A percentile compares a stretch with the other conserved stretches of the same genome.
These are phyloP conservation scores for Pueraria montana DNA, from an alignment of 306 rosid genomes.

Conservation along the genomic window DNA sequence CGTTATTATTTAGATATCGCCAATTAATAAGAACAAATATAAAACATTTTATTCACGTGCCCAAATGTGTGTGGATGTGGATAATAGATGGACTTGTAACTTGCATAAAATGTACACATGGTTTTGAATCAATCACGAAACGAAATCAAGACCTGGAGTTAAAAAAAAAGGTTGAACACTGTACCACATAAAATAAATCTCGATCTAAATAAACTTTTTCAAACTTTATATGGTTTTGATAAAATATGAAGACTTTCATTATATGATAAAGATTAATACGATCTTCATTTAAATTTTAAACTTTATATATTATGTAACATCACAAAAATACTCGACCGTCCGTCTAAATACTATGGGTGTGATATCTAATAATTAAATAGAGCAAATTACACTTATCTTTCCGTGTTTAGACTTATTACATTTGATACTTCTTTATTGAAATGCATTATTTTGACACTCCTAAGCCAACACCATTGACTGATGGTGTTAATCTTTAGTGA, in stretches of 20 bases:
- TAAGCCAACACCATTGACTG: no score
- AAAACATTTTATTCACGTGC: slow-evolving; percentile 22
- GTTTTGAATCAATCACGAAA: not conserved
- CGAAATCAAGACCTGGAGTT: not conserved
- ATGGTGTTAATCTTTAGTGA: no score
- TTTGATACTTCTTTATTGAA: no score
- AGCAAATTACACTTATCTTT: no score
- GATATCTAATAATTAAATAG: no score
- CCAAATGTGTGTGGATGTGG: not conserved
- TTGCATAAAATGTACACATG: not conserved
- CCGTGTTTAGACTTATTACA: no score
- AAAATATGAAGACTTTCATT: not conserved
- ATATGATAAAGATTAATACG: not conserved
- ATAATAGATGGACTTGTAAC: not conserved
- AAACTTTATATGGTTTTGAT: not conserved
- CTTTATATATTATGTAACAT: no score
- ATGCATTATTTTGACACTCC: no score
- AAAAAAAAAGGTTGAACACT: not conserved
- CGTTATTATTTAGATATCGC: not conserved
- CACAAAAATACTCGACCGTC: no score
- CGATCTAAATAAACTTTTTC: not conserved
- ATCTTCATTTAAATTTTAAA: no score
- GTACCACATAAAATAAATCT: not conserved
- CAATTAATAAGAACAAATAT: not conserved
- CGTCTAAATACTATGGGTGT: no score